A percentile compares a stretch with the other conserved stretches of the same genome.
Evolutionary conservation across 805 yeast species (phyloP).

Genomic region (Starmerella lactis-condensi): DNA sequence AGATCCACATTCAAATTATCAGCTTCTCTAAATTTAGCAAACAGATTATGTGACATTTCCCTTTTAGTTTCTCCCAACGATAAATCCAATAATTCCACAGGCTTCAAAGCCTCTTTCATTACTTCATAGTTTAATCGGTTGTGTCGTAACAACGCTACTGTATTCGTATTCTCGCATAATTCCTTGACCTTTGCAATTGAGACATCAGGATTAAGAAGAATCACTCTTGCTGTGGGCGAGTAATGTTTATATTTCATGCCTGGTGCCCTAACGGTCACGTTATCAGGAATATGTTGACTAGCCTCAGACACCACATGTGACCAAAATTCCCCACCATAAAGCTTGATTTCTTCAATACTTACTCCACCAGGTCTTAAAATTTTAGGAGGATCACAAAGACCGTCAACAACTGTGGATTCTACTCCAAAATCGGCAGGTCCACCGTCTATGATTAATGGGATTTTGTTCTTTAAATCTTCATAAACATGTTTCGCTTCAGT

Average conservation of each 20-base stretch:
- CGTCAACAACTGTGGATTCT: conserved; percentile 88
- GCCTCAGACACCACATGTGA: conserved; percentile 27
- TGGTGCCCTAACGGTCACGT: conserved; percentile 66
- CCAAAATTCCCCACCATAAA: conserved; percentile 56
- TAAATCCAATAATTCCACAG: conserved; percentile 12
- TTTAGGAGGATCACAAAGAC: conserved; percentile 68
- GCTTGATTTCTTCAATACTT: conserved; percentile 52
- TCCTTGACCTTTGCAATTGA: conserved; percentile 14
- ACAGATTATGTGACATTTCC: conserved; percentile 59
- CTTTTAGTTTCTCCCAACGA: conserved; percentile 31
- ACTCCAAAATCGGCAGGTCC: conserved; percentile 79
- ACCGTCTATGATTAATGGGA: conserved; percentile 78
- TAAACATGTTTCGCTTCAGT: conserved; percentile 73
- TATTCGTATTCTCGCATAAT: background rate
- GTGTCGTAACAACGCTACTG: conserved; percentile 33
- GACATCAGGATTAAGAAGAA: conserved; percentile 37
- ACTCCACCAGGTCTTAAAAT: conserved; percentile 89
- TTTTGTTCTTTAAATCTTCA: conserved; percentile 58
- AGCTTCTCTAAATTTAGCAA: conserved; percentile 51
- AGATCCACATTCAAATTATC: conserved; percentile 51
- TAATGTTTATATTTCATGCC: conserved; percentile 97
- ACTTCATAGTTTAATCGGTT: no score
- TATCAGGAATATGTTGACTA: conserved; percentile 35
- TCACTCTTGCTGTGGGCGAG: conserved; percentile 73
- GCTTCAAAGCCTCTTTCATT: conserved; percentile 20